Percentiles rank a stretch among this genome's conserved stretches.
Conservation (phyloP, 2,329 filamentous ascomycete species). For the Colletotrichum echinochloae region DNA sequence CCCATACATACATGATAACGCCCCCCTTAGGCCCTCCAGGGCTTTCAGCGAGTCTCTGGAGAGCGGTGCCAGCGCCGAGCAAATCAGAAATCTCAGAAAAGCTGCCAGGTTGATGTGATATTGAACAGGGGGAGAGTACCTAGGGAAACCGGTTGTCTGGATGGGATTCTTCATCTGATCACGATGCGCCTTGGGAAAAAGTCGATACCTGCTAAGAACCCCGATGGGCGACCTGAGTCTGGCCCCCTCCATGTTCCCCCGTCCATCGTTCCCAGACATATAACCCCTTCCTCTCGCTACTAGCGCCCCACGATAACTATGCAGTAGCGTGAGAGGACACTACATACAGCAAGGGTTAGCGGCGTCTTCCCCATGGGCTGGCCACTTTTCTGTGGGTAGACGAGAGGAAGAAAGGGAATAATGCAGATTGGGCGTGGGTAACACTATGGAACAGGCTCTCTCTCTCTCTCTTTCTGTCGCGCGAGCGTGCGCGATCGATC, state of each 20-base stretch:
- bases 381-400: constrained; percentile 10
- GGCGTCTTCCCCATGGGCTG: background rate
- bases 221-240: constrained; percentile 30
- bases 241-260: background rate
- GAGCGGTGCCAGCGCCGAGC: background rate
- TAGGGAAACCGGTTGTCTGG: background rate
- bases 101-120: background rate
- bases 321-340: constrained; percentile 10
- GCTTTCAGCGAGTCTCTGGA: no score
- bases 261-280: background rate
- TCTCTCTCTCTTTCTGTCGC: background rate
- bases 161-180: constrained; percentile 34
- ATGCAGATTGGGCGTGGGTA: background rate
- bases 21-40: no score
- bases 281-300: background rate
- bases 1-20: no score
- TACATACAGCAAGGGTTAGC: constrained; percentile 10
- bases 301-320: constrained; percentile 2
- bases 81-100: no score
- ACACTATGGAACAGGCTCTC: background rate
- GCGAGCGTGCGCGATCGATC: constrained; percentile 11
- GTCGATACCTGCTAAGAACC: constrained; percentile 24
- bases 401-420: background rate
- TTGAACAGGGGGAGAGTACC: background rate
- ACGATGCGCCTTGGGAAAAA: constrained; percentile 10